Conservation (phyloP, 1,284 basidiomycete genomes). For the Inonotus obliquus region DNA sequence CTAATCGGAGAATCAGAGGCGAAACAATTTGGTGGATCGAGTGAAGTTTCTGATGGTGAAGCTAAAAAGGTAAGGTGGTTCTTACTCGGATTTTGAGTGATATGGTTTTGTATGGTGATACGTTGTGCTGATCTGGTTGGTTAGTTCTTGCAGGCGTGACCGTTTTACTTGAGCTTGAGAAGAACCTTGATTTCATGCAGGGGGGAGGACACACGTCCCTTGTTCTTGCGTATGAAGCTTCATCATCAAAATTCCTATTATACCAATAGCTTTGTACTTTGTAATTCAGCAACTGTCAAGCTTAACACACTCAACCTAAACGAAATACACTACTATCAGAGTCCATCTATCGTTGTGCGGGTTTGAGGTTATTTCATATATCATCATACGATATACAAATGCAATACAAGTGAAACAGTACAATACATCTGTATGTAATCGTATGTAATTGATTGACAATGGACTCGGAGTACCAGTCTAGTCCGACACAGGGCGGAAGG, state of each 20-base stretch:
- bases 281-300: too few relatives aligned
- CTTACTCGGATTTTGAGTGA: too few relatives aligned
- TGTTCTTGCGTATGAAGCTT: too few relatives aligned
- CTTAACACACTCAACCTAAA: too few relatives aligned
- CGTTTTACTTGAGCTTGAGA: not conserved
- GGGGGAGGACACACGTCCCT: too few relatives aligned
- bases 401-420: not conserved
- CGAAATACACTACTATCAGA: too few relatives aligned
- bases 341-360: too few relatives aligned
- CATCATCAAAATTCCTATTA: too few relatives aligned
- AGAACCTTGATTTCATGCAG: not conserved
- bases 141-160: not conserved
- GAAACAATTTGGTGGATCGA: slow-evolving; percentile 44
- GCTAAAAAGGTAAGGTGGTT: slow-evolving; percentile 49
- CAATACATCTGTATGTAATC: not conserved
- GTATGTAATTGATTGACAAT: too few relatives aligned
- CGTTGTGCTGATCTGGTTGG: not conserved
- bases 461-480: too few relatives aligned
- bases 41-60: slow-evolving; percentile 41
- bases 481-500: not conserved
- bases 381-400: not conserved
- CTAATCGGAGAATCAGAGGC: slow-evolving; percentile 65
- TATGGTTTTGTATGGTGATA: not conserved
- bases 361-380: not conserved
- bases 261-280: too few relatives aligned